A percentile compares a stretch with the other conserved stretches of the same genome.
Evolutionary conservation across 1,284 basidiomycete species (phyloP).

Genomic region (Schizopora paradoxa): DNA sequence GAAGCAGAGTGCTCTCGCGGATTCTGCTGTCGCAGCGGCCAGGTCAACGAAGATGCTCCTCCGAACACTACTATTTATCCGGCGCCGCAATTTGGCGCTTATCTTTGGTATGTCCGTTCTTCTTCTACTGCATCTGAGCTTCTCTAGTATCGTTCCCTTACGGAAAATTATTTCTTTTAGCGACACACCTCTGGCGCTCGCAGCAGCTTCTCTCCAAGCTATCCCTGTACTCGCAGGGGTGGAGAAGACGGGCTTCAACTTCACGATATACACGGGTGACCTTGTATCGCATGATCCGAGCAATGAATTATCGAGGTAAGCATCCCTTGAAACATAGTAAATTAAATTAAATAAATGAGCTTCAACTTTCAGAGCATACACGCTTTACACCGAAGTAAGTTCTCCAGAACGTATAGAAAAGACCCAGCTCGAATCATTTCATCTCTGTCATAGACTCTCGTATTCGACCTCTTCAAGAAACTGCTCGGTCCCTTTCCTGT

Average conservation of each 20-base stretch:
- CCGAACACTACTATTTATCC: conserved; percentile 46
- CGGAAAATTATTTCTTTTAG: too few species aligned
- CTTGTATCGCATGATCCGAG: conserved; percentile 67
- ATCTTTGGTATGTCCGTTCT: conserved; percentile 51
- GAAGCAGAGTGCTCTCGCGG: conserved; percentile 73
- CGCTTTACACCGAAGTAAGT: conserved; percentile 52
- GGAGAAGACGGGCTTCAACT: conserved; percentile 53
- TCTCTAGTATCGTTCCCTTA: too few species aligned
- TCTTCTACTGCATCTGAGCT: too few species aligned
- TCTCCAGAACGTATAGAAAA: too few species aligned
- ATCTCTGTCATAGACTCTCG: conserved; percentile 39
- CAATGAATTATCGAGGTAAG: conserved; percentile 55
- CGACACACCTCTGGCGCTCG: conserved; percentile 67
- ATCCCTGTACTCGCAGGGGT: conserved; percentile 67
- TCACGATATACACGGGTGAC: conserved; percentile 73
- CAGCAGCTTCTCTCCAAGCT: conserved; percentile 55
- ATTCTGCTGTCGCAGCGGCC: conserved; percentile 62
- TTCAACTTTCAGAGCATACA: conserved; percentile 25
- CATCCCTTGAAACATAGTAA: neutral
- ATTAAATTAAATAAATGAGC: conserved; percentile 9
- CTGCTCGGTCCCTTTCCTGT: conserved; percentile 60
- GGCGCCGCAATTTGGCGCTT: conserved; percentile 66
- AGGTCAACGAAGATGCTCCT: conserved; percentile 41
- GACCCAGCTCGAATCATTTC: too few species aligned
- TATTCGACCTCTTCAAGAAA: conserved; percentile 62